Evolutionary conservation across 2,329 filamentous ascomycete genomes (phyloP).

Genomic region (Fusarium sp.): DNA sequence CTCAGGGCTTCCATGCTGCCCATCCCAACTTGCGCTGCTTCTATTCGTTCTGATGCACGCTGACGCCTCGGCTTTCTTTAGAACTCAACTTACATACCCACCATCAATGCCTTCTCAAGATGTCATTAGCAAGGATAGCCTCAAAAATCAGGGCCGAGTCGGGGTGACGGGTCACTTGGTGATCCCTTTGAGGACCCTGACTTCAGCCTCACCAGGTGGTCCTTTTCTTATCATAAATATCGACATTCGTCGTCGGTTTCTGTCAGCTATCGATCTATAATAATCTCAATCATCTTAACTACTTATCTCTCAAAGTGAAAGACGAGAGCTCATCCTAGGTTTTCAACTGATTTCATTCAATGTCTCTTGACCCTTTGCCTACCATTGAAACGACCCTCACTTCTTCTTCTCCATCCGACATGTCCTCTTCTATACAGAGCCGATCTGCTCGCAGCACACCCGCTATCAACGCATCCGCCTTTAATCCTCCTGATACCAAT

Average conservation of each 20-base stretch:
- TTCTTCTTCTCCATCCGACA: constrained; percentile 18
- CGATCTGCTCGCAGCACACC: constrained; percentile 41
- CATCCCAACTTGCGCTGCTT: constrained; percentile 7
- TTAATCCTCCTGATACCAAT: constrained; percentile 30
- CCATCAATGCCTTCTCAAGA: constrained; percentile 18
- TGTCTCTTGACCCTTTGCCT: constrained; percentile 26
- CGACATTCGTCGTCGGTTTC: constrained; percentile 10
- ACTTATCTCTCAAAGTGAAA: constrained; percentile 5
- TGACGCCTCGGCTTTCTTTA: constrained; percentile 20
- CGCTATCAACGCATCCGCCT: constrained; percentile 26
- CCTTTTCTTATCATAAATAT: constrained; percentile 33
- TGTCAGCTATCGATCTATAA: not conserved
- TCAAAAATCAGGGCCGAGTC: constrained; percentile 32
- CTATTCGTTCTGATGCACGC: constrained; percentile 4
- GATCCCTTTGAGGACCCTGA: constrained; percentile 4
- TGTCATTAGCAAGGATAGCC: constrained; percentile 40
- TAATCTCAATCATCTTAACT: not conserved
- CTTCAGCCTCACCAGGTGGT: constrained; percentile 4
- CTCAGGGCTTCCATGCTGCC: constrained; percentile 9
- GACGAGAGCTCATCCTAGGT: not conserved
- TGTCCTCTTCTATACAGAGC: constrained; percentile 30
- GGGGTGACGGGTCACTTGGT: constrained; percentile 12
- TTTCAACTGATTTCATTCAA: constrained; percentile 6
- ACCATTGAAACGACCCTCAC: constrained; percentile 29
- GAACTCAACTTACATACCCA: constrained; percentile 30